A percentile compares a stretch with the other conserved stretches of the same genome.
Evolutionary conservation across 2,329 filamentous ascomycete species (phyloP).

Genomic region (Byssoonygena ceratinophila): DNA sequence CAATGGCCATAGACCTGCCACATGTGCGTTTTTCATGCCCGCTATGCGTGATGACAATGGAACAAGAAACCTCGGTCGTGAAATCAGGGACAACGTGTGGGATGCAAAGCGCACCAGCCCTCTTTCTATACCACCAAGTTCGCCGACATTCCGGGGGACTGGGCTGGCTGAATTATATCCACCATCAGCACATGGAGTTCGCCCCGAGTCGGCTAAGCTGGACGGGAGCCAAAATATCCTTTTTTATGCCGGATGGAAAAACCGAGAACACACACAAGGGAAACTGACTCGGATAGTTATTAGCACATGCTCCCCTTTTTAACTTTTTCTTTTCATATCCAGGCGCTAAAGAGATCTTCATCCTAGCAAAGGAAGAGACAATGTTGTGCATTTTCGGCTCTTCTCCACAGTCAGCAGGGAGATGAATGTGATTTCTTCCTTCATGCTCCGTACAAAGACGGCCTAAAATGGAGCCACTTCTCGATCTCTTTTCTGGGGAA

Average conservation of each 20-base stretch:
- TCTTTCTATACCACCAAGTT: background rate
- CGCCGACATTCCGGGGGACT: background rate
- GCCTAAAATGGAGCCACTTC: background rate
- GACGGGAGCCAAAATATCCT: background rate
- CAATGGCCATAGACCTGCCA: too few relatives aligned
- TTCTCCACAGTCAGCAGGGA: background rate
- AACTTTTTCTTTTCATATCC: background rate
- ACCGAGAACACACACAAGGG: too few relatives aligned
- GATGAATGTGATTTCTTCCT: background rate
- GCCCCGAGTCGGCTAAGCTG: background rate
- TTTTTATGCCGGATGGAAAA: too few relatives aligned
- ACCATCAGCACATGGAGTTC: background rate
- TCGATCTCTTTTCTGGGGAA: background rate
- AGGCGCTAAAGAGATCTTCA: background rate
- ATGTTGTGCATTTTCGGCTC: background rate
- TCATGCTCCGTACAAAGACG: background rate
- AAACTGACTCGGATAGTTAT: too few relatives aligned
- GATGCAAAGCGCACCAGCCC: too few relatives aligned
- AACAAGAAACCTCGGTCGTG: too few relatives aligned
- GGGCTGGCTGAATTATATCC: background rate
- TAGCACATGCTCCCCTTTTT: too few relatives aligned
- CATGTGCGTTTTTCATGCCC: too few relatives aligned
- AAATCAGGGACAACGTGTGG: too few relatives aligned
- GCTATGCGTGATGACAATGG: too few relatives aligned
- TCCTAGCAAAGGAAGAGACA: background rate